Conservation (phyloP, 1,284 basidiomycete species). For the Ustilago hordei region DNA sequence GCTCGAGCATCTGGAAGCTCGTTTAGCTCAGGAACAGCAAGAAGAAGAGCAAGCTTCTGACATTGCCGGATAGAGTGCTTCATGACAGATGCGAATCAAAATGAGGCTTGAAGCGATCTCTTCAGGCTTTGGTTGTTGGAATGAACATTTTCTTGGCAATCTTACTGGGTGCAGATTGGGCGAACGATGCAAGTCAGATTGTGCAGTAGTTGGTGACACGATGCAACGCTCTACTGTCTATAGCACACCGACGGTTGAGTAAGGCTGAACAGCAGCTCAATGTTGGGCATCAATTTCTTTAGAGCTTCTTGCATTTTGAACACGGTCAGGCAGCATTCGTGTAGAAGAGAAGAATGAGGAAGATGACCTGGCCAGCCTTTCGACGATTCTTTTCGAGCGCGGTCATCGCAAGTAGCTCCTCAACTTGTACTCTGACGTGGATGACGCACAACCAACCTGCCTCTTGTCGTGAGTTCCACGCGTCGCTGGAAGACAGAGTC, state of each 20-base stretch:
- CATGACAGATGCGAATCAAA: neutral
- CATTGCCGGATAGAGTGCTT: neutral
- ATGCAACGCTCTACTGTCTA: neutral
- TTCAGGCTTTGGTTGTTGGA: neutral
- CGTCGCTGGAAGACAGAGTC: neutral
- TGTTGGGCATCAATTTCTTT: neutral
- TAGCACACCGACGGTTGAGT: no score
- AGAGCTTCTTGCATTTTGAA: neutral
- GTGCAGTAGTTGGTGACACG: neutral
- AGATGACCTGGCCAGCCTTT: no score
- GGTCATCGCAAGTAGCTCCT: no score
- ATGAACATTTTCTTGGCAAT: neutral
- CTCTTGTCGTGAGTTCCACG: neutral
- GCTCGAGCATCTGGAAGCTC: slow-evolving; percentile 26
- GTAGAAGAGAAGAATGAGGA: neutral
- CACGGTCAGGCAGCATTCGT: neutral
- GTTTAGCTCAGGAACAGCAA: slow-evolving; percentile 8
- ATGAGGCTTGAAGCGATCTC: neutral
- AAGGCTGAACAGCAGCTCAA: neutral
- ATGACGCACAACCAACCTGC: neutral
- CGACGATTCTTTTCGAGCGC: no score
- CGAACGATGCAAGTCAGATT: neutral
- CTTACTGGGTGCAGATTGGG: neutral
- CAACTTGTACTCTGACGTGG: neutral
- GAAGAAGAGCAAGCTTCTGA: neutral